Conservation (phyloP, 106 monocot species). For the Xerophyta viscosa region DNA sequence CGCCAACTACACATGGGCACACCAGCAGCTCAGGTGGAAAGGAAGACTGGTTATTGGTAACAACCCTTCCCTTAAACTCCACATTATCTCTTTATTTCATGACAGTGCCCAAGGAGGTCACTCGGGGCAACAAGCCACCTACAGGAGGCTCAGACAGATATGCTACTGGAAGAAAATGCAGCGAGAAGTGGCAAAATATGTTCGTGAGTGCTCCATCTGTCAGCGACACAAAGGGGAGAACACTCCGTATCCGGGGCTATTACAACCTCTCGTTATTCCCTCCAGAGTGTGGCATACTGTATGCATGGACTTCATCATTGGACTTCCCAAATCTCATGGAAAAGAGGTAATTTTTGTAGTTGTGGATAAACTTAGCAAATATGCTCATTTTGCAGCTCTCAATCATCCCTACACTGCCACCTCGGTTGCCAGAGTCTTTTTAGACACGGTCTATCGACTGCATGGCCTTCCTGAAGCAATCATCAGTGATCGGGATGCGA, state of each 20-base stretch:
- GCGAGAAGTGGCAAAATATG: not conserved
- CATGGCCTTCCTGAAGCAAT: not conserved
- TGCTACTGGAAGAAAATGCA: too few species aligned
- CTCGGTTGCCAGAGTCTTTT: not conserved
- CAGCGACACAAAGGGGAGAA: not conserved
- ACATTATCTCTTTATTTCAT: too few species aligned
- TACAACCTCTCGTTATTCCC: constrained; percentile 5
- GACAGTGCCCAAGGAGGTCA: too few species aligned
- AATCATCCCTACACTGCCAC: not conserved
- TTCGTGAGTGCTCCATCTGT: too few species aligned
- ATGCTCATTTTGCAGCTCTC: not conserved
- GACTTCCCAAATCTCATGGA: not conserved
- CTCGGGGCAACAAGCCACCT: too few species aligned
- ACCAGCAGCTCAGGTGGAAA: too few species aligned
- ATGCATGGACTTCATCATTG: constrained; percentile 2
- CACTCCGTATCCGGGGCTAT: not conserved
- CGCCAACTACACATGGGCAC: too few species aligned
- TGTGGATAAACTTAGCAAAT: not conserved
- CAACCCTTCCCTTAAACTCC: too few species aligned
- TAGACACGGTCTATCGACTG: not conserved
- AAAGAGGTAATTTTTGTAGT: not conserved
- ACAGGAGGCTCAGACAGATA: too few species aligned
- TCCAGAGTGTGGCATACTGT: not conserved
- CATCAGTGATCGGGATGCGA: not conserved
- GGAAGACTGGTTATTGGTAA: too few species aligned